Base-by-base conservation (phyloP, 768 basidiomycete species). In the Ramaria sp. region DNA sequence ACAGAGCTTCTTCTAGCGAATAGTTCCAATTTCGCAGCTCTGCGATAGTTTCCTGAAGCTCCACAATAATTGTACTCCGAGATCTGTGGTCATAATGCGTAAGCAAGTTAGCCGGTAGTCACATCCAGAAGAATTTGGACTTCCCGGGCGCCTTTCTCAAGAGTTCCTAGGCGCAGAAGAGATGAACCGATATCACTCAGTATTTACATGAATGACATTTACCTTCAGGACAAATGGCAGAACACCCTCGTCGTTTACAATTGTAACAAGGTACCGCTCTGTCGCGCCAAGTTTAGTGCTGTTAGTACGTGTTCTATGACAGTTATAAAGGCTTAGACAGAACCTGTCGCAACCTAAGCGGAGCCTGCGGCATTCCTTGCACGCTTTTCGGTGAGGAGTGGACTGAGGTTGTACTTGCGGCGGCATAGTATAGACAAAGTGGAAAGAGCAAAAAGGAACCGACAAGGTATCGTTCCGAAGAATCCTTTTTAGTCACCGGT, bases 191-290 rank as follows among this genome's bases (percentile, higher is more conserved):
- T 52, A 37, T 37, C 19, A 60, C n/a, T 47, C 24, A 22, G 41
- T n/a, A 46, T 11, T 54, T 65, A 45, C 13, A 38, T 30, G n/a
- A 59, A 51, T 54, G 60, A 10, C 34, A 10, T 37, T 37, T 46
- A 83, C 87, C 87, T 56, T 83, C 80, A n/a, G 87, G 87, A 69
- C 87, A 90, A 57, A 89, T 84, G 17, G 80, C 72, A 22, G 79
- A 80, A 63, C 86, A 89, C 34, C 87, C 87, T 63, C 86, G 75
- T 57, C 83, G 83, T 22, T 79, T 78, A 64, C 88, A 90, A 66
- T 81, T 88, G 68, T 84, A 83, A 69, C 87, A 90, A 11, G 87
- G 87, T 34, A 88, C 75, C 85, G 88, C 62, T 24, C 55, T 46
- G 47, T 42, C 39, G 39, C 39, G 39, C 39, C 39, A 41, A 41